phyloP scores from a whole-genome alignment of 139 green algal genomes.

The Bryopsis sp. region DNA sequence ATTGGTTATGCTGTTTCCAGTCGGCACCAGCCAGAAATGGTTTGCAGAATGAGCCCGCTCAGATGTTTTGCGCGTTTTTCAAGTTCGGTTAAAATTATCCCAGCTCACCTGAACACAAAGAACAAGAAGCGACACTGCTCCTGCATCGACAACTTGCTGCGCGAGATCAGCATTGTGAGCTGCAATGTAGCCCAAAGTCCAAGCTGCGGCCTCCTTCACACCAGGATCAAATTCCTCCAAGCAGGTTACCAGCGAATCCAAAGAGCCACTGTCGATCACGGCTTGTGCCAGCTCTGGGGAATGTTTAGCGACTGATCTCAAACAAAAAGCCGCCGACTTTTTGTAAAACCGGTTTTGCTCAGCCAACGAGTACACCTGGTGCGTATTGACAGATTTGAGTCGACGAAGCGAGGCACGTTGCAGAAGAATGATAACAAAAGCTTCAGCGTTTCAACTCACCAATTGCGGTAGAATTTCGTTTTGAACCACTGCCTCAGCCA shows the following conservation, averaged over 20 bases:
- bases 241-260: slow-evolving; percentile 72
- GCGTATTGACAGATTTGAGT: too few relatives aligned
- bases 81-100: neutral
- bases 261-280: slow-evolving; percentile 62
- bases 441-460: too few relatives aligned
- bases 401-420: neutral
- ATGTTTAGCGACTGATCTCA: slow-evolving; percentile 74
- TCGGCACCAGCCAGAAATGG: too few relatives aligned
- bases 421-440: neutral
- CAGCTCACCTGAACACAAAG: slow-evolving; percentile 51
- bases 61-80: neutral
- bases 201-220: slow-evolving; percentile 74
- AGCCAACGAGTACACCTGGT: slow-evolving; percentile 66
- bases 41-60: too few relatives aligned
- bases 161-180: slow-evolving; percentile 73
- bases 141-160: slow-evolving; percentile 62
- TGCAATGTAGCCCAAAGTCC: slow-evolving; percentile 77
- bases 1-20: too few relatives aligned
- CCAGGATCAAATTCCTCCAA: slow-evolving; percentile 84
- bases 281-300: slow-evolving; percentile 70
- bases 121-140: slow-evolving; percentile 70
- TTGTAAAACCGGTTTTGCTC: slow-evolving; percentile 83
- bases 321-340: slow-evolving; percentile 71
- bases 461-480: slow-evolving; percentile 81
- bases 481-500: slow-evolving; percentile 75